phyloP scores from a whole-genome alignment of 345 rosid genomes.

The Odontarrhena argentea region DNA sequence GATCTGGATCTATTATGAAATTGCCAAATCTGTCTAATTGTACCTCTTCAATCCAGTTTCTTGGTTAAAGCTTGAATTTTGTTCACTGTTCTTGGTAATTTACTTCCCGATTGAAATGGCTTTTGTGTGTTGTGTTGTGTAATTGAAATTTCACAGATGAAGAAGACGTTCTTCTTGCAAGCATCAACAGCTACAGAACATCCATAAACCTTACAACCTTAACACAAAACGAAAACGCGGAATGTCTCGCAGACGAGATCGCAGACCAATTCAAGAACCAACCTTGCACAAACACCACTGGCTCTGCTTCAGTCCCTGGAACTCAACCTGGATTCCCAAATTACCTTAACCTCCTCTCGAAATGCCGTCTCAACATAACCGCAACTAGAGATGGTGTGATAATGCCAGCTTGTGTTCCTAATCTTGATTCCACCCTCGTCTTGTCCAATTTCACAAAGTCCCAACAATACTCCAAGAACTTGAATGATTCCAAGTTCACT shows the following conservation, averaged over 20 bases:
- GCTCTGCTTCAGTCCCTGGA: slow-evolving; percentile 79
- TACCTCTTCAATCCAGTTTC: neutral
- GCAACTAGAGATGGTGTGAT: slow-evolving; percentile 62
- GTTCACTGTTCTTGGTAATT: neutral
- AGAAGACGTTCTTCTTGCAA: slow-evolving; percentile 61
- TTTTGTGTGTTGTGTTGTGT: neutral
- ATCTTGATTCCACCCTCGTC: slow-evolving; percentile 57
- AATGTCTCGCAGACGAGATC: slow-evolving; percentile 73
- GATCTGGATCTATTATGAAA: neutral
- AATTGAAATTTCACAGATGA: slow-evolving; percentile 51
- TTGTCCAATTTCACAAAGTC: slow-evolving; percentile 70
- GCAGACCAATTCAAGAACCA: slow-evolving; percentile 74
- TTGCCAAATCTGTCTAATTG: neutral
- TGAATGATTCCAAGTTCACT: slow-evolving; percentile 67
- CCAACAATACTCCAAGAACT: slow-evolving; percentile 48
- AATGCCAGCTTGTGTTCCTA: slow-evolving; percentile 86
- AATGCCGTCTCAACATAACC: slow-evolving; percentile 68
- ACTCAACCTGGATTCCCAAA: slow-evolving; percentile 58
- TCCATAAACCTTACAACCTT: slow-evolving; percentile 63
- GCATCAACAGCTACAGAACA: slow-evolving; percentile 66
- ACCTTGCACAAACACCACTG: slow-evolving; percentile 78
- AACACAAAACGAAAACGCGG: slow-evolving; percentile 64
- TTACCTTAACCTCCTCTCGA: slow-evolving; percentile 53
- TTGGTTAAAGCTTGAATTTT: neutral
- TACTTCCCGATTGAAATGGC: neutral